A percentile compares a stretch with the other conserved stretches of the same genome.
These are phyloP conservation scores for Alternaria viburni DNA, from an alignment of 2,329 filamentous ascomycete genomes.

Conservation along the genomic window DNA sequence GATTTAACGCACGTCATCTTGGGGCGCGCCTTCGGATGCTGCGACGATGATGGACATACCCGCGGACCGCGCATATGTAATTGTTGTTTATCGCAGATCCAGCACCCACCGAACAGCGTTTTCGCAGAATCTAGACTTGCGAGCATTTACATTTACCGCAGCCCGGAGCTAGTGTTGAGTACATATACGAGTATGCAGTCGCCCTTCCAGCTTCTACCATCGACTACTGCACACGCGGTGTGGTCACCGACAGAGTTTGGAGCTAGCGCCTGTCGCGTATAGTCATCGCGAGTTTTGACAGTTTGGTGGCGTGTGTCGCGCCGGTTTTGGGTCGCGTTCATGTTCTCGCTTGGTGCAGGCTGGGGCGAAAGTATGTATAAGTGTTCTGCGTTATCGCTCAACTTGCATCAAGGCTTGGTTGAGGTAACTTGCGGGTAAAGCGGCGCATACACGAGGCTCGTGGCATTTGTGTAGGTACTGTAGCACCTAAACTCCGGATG, in stretches of 20 bases:
- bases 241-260: neutral
- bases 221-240: neutral
- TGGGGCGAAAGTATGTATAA: too few relatives aligned
- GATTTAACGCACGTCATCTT: too few relatives aligned
- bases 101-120: too few relatives aligned
- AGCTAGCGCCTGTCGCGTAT: neutral
- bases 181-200: slow-evolving; percentile 5
- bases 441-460: neutral
- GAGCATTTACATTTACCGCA: neutral
- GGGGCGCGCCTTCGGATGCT: too few relatives aligned
- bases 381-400: neutral
- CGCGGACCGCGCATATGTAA: too few relatives aligned
- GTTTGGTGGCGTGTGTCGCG: too few relatives aligned
- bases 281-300: too few relatives aligned
- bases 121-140: neutral
- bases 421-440: slow-evolving; percentile 1
- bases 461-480: too few relatives aligned
- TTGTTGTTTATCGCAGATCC: too few relatives aligned
- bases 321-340: neutral
- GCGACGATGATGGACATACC: too few relatives aligned
- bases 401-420: neutral
- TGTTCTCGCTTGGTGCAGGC: too few relatives aligned
- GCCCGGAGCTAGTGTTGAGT: slow-evolving; percentile 4
- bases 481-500: too few relatives aligned
- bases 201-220: neutral